Percentiles rank a stretch among this genome's conserved stretches.
These are phyloP conservation scores for Eucalyptus albens DNA, from an alignment of 345 rosid genomes.

Conservation along the genomic window DNA sequence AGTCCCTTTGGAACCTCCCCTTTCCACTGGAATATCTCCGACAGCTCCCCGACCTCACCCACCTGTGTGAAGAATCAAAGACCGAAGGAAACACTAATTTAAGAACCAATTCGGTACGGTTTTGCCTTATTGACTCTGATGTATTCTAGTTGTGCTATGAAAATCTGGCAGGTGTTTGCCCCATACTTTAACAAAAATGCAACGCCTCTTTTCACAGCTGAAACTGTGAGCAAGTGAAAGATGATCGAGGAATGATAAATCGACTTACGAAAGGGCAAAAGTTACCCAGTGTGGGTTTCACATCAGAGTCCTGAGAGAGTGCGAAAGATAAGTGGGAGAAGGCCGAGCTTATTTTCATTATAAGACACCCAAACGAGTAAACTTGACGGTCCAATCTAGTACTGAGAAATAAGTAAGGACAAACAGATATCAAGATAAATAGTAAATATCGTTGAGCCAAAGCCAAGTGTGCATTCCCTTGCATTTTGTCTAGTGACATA, in stretches of 20 bases:
- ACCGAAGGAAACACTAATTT: not conserved
- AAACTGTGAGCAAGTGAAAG: not conserved
- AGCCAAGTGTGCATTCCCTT: not conserved
- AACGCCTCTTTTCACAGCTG: not conserved
- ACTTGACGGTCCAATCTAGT: not conserved
- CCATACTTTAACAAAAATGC: not conserved
- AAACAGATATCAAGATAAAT: not conserved
- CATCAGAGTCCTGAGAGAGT: not conserved
- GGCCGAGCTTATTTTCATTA: not conserved
- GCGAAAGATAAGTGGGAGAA: not conserved
- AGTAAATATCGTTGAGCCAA: not conserved
- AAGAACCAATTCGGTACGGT: not conserved
- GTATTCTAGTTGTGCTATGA: not conserved
- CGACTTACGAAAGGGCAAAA: not conserved
- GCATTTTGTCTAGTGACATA: not conserved
- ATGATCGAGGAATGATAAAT: not conserved
- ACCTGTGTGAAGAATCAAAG: slow-evolving; percentile 25
- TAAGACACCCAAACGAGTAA: not conserved
- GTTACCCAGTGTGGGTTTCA: not conserved
- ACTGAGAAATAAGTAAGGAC: not conserved
- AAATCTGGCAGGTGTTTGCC: not conserved
- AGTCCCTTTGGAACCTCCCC: slow-evolving; percentile 85
- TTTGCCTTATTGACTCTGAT: not conserved
- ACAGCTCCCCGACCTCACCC: slow-evolving; percentile 88
- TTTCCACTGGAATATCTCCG: slow-evolving; percentile 96